Percentiles rank a stretch among this genome's conserved stretches.
These are phyloP conservation scores for Pythium myriotylum DNA, from an alignment of 352 stramenopile genomes.

Conservation along the genomic window DNA sequence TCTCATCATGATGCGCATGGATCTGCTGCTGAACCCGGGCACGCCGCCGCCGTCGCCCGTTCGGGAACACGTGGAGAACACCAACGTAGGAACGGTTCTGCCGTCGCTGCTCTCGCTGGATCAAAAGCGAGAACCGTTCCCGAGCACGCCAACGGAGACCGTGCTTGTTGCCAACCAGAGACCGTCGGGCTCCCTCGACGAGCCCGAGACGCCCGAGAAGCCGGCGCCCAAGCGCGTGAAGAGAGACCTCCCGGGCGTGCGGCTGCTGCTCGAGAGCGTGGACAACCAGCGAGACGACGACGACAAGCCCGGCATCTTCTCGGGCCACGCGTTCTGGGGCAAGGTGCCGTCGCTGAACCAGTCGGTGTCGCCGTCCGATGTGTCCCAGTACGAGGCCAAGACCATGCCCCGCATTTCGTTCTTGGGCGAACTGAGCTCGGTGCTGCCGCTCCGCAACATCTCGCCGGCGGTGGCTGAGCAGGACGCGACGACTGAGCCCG, in stretches of 20 bases:
- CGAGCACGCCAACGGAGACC: not conserved
- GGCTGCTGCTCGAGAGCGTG: slow-evolving; percentile 20
- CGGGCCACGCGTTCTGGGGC: slow-evolving; percentile 26
- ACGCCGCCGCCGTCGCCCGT: slow-evolving; percentile 20
- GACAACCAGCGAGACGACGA: slow-evolving; percentile 30
- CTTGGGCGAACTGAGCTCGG: slow-evolving; percentile 5
- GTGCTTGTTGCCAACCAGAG: not conserved
- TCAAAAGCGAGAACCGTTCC: not conserved
- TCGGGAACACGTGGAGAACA: not conserved
- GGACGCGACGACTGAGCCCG: not conserved
- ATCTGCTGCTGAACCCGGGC: slow-evolving; percentile 26
- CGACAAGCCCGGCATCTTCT: slow-evolving; percentile 21
- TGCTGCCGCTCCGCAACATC: not conserved
- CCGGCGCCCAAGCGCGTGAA: slow-evolving; percentile 21
- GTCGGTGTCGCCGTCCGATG: slow-evolving; percentile 9
- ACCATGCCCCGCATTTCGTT: not conserved
- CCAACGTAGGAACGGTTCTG: not conserved
- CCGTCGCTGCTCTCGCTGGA: not conserved
- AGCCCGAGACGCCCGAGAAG: not conserved
- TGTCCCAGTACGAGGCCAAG: not conserved
- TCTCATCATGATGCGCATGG: slow-evolving; percentile 27
- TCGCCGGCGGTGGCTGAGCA: not conserved
- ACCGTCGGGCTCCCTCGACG: not conserved
- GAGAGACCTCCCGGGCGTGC: slow-evolving; percentile 14
- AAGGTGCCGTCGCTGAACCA: slow-evolving; percentile 24